Evolutionary conservation across 768 basidiomycete genomes (phyloP), one percentile per base, ranked within the genome.

Genomic region (Xerocomellus intermedius): DNA sequence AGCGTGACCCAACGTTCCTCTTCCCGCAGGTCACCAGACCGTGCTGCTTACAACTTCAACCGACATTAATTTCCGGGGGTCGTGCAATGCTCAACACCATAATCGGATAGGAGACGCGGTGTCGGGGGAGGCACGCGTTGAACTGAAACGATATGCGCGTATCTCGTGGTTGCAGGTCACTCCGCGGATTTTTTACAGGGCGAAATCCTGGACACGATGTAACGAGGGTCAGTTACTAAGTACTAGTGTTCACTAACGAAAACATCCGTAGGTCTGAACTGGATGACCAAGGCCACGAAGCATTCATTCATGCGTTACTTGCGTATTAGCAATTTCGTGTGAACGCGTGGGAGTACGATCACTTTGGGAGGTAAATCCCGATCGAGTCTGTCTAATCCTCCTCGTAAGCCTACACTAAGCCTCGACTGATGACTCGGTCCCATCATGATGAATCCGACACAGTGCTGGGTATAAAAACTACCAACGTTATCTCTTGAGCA

Each of bases 291-390:
- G 38, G 14, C 21, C n/a, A 32, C 2, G n/a, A n/a, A n/a, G n/a
- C n/a, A n/a, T n/a, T n/a, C n/a, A n/a, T n/a, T n/a, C n/a, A n/a
- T n/a, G n/a, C n/a, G n/a, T n/a, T n/a, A n/a, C n/a, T n/a, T n/a
- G n/a, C 16, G 14, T 5, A 42, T 50, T 60, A 43, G 55, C 42
- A 44, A 67, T 35, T 0, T 13, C 61, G 64, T 69, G 69, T 16
- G 46, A 63, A 42, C 41, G 59, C 69, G 67, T 69, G 67, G n/a
- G 69, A 57, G 38, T 16, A 3, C 0, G 8, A 52, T 36, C 48
- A 52, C 69, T 53, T 5, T 9, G n/a, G 69, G 63, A 61, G 68
- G 69, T 42, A 57, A 67, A 42, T 47, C 57, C 48, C 48, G 53
- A 7, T 56, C n/a, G 17, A 16, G 10, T 28, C 43, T 58, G 13